Base-by-base conservation (phyloP, 805 yeast genomes). In the Wickerhamomyces chaumierensis region DNA sequence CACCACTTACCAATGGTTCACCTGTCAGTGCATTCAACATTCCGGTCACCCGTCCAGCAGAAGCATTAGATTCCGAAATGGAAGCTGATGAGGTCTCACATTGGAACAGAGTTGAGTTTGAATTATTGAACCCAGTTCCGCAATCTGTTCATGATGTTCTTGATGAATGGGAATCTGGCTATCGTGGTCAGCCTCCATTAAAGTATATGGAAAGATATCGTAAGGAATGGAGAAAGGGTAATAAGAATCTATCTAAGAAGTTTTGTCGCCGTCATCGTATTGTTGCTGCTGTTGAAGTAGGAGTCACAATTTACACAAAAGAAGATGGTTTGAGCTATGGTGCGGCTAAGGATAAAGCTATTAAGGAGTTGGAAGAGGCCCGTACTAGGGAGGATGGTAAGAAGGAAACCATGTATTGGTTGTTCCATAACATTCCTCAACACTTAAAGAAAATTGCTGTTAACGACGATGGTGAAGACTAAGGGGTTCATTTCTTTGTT, bases 361-460 rank as follows among this genome's bases (percentile, higher is more conserved):
- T 53, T 20, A 35, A 31, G 13, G 57, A 54, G 28, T 33, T 54
- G n/a, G 58, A 54, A 38, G 27, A 28, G 12, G 17, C 39, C 34
- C 46, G 58, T 39, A 33, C 34, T 1, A 51, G 48, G 36, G 47
- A 41, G 1, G 43, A 44, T 36, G 57, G 58, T 14, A 51, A 48
- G 28, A 53, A 49, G 34, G 55, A 53, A 35, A 48, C 58, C 0
- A 51, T 54, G 55, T 54, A 54, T 35, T 54, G 58, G 58, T 36
- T 54, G 18, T 53, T 53, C 43, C 56, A 53, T 34, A 49, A 54
- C 36, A 33, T 54, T 27, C 58, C 58, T 2, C 39, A 33, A 18
- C 53, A 51, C 20, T 36, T 51, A 20, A 53, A 52, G 44, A 51
- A 47, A 42, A 41, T 43, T 21, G 6, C 25, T 21, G 6, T 21